These are phyloP conservation scores for Xylariaceae sp. DNA, from an alignment of 2,329 filamentous ascomycete genomes.

Conservation along the genomic window DNA sequence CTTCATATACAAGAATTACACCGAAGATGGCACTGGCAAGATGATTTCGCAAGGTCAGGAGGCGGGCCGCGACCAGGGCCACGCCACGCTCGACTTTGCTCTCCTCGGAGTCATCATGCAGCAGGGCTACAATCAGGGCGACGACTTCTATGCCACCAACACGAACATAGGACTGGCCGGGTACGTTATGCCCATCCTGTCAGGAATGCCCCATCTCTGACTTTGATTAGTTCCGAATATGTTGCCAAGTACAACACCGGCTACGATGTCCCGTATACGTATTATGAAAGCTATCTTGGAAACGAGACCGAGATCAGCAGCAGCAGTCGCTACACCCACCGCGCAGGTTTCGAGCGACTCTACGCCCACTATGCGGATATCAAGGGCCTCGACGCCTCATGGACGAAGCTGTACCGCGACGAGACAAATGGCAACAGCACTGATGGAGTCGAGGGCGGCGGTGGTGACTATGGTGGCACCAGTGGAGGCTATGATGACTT, in stretches of 20 bases:
- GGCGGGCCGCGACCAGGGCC: conserved; percentile 41
- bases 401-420: conserved; percentile 33
- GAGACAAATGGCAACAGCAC: conserved; percentile 24
- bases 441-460: conserved; percentile 38
- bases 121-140: conserved; percentile 38
- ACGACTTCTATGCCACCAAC: conserved; percentile 33
- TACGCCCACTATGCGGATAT: conserved; percentile 34
- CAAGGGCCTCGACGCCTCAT: conserved; percentile 33
- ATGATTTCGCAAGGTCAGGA: conserved; percentile 35
- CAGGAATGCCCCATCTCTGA: not conserved
- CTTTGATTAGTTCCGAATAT: conserved; percentile 29
- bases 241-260: conserved; percentile 38
- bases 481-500: conserved; percentile 38
- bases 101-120: conserved; percentile 37
- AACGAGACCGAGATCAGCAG: conserved; percentile 30
- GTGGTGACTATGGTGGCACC: conserved; percentile 36
- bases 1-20: conserved; percentile 15
- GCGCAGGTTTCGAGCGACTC: conserved; percentile 36
- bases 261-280: conserved; percentile 37
- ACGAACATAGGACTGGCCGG: conserved; percentile 29
- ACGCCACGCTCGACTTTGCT: conserved; percentile 35
- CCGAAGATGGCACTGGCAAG: conserved; percentile 25
- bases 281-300: conserved; percentile 34
- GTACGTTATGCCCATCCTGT: not conserved
- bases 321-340: conserved; percentile 26